Evolutionary conservation across 345 rosid genomes (phyloP), one percentile per base, ranked within the genome.

Genomic region (Rhizophora mangle): DNA sequence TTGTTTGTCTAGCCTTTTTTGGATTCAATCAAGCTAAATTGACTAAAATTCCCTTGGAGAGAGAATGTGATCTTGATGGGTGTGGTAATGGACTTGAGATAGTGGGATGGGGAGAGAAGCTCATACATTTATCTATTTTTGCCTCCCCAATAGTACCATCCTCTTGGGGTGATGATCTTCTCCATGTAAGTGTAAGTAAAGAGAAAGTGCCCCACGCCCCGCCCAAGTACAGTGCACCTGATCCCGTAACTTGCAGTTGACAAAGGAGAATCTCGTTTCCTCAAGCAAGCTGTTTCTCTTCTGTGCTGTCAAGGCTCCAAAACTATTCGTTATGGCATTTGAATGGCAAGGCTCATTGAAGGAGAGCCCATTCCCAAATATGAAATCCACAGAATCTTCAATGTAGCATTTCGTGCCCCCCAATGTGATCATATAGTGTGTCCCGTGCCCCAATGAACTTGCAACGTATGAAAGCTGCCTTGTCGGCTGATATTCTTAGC

Each of bases 141-240:
- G 61, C 79, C 83, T 27, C 79, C 85, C 84, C 83, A 84, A 13
- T 82, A 56, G 22, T 76, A 73, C 87, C 87, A 82, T 62, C 86
- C 86, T 65, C 52, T 52, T 0, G 84, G 79, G 6, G 67, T 72
- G 62, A 81, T 62, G 63, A 67, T 68, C 62, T 66, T 76, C 68
- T 76, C 79, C 78, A 81, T 78, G 68, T 71, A 83, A 52, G 83
- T 78, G 51, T 68, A 81, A 24, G 81, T 78, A 63, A 80, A 83
- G 26, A 80, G 63, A 77, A 84, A 68, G 62, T 71, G 22, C 84
- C 85, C 85, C 85, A 82, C 4, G 85, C 85, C 75, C 82, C 71
- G 32, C 87, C 87, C 72, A 82, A 55, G 68, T 72, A 72, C 36
- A 78, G 78, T 11, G 75, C 76, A 22, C 81, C 76, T 11, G 77